Conservation (phyloP, 2,329 filamentous ascomycete species). For the Pseudogymnoascus sp. region DNA sequence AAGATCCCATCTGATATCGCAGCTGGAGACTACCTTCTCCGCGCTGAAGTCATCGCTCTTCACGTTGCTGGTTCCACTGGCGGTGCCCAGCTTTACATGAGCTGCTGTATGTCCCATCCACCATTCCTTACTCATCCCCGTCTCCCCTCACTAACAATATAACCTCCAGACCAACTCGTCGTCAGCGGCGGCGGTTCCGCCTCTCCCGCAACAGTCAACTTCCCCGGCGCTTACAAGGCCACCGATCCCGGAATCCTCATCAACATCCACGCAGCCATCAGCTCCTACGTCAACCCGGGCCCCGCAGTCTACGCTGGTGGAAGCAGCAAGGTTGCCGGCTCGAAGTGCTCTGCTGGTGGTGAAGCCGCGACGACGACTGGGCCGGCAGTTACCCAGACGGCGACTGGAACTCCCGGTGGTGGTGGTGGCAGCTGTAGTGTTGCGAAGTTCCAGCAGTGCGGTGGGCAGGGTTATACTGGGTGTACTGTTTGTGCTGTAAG, state of each 20-base stretch:
- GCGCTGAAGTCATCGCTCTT: constrained; percentile 28
- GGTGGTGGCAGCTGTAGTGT: constrained; percentile 12
- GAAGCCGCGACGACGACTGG: constrained; percentile 14
- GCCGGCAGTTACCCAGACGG: neutral
- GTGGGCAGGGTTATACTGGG: constrained; percentile 13
- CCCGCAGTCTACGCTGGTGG: constrained; percentile 26
- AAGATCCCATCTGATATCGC: constrained; percentile 7
- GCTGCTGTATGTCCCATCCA: constrained; percentile 28
- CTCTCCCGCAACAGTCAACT: constrained; percentile 34
- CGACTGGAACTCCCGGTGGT: neutral
- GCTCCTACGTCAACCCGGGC: constrained; percentile 33
- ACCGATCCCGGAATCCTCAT: constrained; percentile 14
- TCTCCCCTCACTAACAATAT: constrained; percentile 35
- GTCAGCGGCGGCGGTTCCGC: constrained; percentile 37
- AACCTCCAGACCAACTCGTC: constrained; percentile 34
- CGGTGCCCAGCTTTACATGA: constrained; percentile 43
- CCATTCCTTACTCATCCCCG: constrained; percentile 34
- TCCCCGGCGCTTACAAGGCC: constrained; percentile 14
- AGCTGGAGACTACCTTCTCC: constrained; percentile 10
- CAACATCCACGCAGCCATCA: constrained; percentile 25
- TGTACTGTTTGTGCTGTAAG: constrained; percentile 14
- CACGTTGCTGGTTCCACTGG: constrained; percentile 21
- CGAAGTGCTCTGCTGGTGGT: constrained; percentile 12
- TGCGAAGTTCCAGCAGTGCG: constrained; percentile 16
- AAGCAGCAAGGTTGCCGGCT: constrained; percentile 14